These are phyloP conservation scores for Scytalidium lignicola DNA, from an alignment of 2,329 filamentous ascomycete species.

Conservation along the genomic window DNA sequence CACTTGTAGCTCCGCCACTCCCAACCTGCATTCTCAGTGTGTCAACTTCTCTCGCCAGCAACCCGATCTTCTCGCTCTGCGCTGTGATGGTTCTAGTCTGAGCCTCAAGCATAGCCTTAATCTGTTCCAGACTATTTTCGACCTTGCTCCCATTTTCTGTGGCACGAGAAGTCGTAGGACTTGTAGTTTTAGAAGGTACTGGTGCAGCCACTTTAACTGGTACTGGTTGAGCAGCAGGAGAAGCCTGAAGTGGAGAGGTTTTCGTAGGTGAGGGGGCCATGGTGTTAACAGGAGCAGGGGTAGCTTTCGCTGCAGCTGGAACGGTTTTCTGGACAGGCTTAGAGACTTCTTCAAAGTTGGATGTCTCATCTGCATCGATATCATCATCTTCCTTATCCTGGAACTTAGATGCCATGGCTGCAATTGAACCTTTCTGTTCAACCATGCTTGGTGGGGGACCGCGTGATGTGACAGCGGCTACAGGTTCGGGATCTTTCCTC, in stretches of 20 bases:
- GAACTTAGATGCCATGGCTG: constrained; percentile 79
- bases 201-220: constrained; percentile 14
- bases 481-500: constrained; percentile 48
- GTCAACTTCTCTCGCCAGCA: constrained; percentile 69
- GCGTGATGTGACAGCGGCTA: constrained; percentile 44
- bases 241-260: constrained; percentile 25
- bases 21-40: constrained; percentile 72
- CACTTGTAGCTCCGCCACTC: constrained; percentile 38
- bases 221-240: constrained; percentile 19
- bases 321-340: constrained; percentile 63
- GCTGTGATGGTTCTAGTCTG: constrained; percentile 72
- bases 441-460: constrained; percentile 65
- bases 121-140: constrained; percentile 65
- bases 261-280: constrained; percentile 29
- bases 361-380: constrained; percentile 50
- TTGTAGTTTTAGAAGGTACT: constrained; percentile 14
- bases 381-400: constrained; percentile 65
- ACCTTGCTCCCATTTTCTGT: constrained; percentile 41
- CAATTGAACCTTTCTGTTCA: constrained; percentile 83
- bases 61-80: constrained; percentile 72
- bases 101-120: constrained; percentile 70
- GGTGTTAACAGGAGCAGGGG: constrained; percentile 35
- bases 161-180: constrained; percentile 31
- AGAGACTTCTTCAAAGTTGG: constrained; percentile 81
- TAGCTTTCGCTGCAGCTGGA: constrained; percentile 32